Percentiles rank a stretch among this genome's conserved stretches.
Evolutionary conservation across 148 eudicot genomes (phyloP).

Genomic region (Silene uniflora): DNA sequence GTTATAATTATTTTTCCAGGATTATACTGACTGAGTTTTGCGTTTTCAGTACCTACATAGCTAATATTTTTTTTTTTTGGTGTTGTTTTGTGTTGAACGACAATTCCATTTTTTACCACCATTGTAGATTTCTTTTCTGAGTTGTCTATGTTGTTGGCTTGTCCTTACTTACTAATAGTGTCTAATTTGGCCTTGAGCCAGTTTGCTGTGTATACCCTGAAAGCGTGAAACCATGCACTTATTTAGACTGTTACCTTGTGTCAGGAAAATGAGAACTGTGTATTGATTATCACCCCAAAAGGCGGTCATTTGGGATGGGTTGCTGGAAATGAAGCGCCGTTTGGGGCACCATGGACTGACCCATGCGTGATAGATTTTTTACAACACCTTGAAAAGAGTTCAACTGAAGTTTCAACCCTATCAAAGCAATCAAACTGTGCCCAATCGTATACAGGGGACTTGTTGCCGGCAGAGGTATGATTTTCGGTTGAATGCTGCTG

Average conservation of each 20-base stretch:
- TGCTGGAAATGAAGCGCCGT: conserved; percentile 74
- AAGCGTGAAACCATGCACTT: neutral
- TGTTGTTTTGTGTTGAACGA: neutral
- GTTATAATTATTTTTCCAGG: neutral
- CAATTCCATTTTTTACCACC: neutral
- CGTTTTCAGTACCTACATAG: neutral
- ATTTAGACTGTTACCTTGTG: conserved; percentile 12
- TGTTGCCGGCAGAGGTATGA: conserved; percentile 37
- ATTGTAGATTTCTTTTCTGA: neutral
- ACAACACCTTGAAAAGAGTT: conserved; percentile 49
- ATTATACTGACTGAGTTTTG: neutral
- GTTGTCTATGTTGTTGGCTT: neutral
- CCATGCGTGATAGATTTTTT: conserved; percentile 82
- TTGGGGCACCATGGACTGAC: conserved; percentile 95
- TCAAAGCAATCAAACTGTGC: conserved; percentile 2
- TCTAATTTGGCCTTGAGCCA: neutral
- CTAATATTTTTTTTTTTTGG: neutral
- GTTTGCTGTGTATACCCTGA: neutral
- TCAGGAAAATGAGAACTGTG: conserved; percentile 79
- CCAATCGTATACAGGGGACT: conserved; percentile 20
- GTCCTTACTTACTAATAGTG: neutral
- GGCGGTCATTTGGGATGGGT: conserved; percentile 99
- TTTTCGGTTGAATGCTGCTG: neutral
- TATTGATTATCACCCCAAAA: conserved; percentile 81
- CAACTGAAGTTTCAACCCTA: conserved; percentile 20